A percentile compares a stretch with the other conserved stretches of the same genome.
Conservation (phyloP, 768 basidiomycete genomes). For the Kwoniella mangroviensis region DNA sequence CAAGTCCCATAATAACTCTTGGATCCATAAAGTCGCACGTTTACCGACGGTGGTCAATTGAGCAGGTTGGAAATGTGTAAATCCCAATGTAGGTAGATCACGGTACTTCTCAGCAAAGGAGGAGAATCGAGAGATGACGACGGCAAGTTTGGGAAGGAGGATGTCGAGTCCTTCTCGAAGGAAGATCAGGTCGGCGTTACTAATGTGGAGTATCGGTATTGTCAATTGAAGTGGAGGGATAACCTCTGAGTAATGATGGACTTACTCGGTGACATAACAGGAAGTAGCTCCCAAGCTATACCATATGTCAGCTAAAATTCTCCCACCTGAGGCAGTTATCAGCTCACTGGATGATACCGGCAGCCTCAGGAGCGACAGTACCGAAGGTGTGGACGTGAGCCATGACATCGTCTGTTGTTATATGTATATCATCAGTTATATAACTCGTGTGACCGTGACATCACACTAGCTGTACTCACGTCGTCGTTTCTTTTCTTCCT, state of each 20-base stretch:
- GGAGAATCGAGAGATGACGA: slow-evolving; percentile 86
- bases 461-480: slow-evolving; percentile 56
- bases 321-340: no score
- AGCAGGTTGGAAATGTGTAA: slow-evolving; percentile 98
- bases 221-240: not conserved
- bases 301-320: slow-evolving; percentile 5
- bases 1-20: slow-evolving; percentile 96
- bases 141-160: slow-evolving; percentile 82
- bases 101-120: slow-evolving; percentile 82
- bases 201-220: slow-evolving; percentile 53
- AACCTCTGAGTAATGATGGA: slow-evolving; percentile 23
- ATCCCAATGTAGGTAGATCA: slow-evolving; percentile 89
- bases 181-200: slow-evolving; percentile 98
- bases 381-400: slow-evolving; percentile 99
- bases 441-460: not conserved
- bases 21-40: slow-evolving; percentile 93
- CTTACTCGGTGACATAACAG: slow-evolving; percentile 97
- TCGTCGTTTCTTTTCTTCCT: slow-evolving; percentile 93
- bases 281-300: slow-evolving; percentile 90
- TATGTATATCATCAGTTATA: not conserved
- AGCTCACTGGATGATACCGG: slow-evolving; percentile 88
- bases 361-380: slow-evolving; percentile 86
- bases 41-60: slow-evolving; percentile 98
- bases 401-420: slow-evolving; percentile 82
- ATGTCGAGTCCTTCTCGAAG: slow-evolving; percentile 82